Conservation (phyloP, 352 stramenopile genomes). For the Globisporangium polare region DNA sequence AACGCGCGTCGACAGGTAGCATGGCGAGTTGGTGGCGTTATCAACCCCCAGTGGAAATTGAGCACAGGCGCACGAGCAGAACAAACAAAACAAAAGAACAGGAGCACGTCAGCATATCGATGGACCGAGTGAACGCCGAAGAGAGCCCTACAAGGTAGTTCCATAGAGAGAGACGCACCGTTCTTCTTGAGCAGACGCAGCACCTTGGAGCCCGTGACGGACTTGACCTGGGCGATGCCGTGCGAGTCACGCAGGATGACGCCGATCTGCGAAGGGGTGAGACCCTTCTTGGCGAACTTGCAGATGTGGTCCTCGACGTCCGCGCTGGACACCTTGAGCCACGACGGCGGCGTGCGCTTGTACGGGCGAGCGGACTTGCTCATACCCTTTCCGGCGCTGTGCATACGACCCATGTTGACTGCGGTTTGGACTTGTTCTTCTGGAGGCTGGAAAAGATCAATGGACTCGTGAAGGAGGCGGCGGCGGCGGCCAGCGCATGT, state of each 20-base stretch:
- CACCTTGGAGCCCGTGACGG: constrained; percentile 99
- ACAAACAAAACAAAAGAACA: constrained; percentile 19
- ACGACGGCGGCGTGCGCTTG: constrained; percentile 98
- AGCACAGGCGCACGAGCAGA: not conserved
- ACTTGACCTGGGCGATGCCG: constrained; percentile 98
- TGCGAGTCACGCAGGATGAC: constrained; percentile 99
- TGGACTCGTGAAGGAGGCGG: not conserved
- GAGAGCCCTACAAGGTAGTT: no score
- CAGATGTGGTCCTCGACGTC: constrained; percentile 99
- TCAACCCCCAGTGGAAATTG: not conserved
- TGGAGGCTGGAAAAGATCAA: constrained; percentile 67
- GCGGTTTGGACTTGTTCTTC: constrained; percentile 34
- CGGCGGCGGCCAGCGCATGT: no score
- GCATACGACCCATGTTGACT: constrained; percentile 97
- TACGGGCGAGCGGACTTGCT: constrained; percentile 98
- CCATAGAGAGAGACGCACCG: no score
- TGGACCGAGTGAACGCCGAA: not conserved
- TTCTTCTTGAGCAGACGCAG: constrained; percentile 99
- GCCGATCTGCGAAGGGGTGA: constrained; percentile 97
- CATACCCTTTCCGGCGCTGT: constrained; percentile 99
- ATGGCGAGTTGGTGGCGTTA: not conserved
- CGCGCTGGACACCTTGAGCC: constrained; percentile 95
- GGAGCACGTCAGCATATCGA: constrained; percentile 18
- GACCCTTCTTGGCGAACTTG: constrained; percentile 99
- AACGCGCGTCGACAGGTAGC: not conserved